A percentile compares a stretch with the other conserved stretches of the same genome.
These are phyloP conservation scores for Chlamydomonas sp. DNA, from an alignment of 139 green algal species.

Conservation along the genomic window DNA sequence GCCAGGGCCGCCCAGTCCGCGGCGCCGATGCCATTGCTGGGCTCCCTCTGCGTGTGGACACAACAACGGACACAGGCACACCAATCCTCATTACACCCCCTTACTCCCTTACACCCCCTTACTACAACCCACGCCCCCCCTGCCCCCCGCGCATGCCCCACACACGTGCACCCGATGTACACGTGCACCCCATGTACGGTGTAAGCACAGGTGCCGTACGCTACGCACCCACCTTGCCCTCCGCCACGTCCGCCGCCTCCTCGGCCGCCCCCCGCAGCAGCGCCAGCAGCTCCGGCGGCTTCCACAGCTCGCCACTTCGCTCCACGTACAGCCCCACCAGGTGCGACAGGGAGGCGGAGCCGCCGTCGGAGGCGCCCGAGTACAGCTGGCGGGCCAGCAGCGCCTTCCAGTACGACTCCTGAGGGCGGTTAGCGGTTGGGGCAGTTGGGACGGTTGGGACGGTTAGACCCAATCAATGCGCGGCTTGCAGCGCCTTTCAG, in stretches of 20 bases:
- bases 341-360: slow-evolving; percentile 78
- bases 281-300: slow-evolving; percentile 73
- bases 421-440: not conserved
- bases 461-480: too few relatives aligned
- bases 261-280: slow-evolving; percentile 66
- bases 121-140: not conserved
- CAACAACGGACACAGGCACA: too few relatives aligned
- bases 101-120: not conserved
- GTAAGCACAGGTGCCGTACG: too few relatives aligned
- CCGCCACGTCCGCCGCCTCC: slow-evolving; percentile 63
- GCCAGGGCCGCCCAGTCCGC: slow-evolving; percentile 70
- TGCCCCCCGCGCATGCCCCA: not conserved
- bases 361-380: slow-evolving; percentile 49
- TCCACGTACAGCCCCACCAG: slow-evolving; percentile 54
- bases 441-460: not conserved
- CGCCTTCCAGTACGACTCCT: slow-evolving; percentile 61
- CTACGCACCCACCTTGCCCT: slow-evolving; percentile 42
- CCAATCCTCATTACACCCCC: not conserved
- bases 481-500: not conserved
- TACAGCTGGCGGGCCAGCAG: slow-evolving; percentile 71
- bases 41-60: not conserved
- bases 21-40: slow-evolving; percentile 31
- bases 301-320: slow-evolving; percentile 84
- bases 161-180: too few relatives aligned
- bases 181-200: too few relatives aligned